These are phyloP conservation scores for Cryptosporidium viatorum DNA, from an alignment of 169 alveolate species.

Conservation along the genomic window DNA sequence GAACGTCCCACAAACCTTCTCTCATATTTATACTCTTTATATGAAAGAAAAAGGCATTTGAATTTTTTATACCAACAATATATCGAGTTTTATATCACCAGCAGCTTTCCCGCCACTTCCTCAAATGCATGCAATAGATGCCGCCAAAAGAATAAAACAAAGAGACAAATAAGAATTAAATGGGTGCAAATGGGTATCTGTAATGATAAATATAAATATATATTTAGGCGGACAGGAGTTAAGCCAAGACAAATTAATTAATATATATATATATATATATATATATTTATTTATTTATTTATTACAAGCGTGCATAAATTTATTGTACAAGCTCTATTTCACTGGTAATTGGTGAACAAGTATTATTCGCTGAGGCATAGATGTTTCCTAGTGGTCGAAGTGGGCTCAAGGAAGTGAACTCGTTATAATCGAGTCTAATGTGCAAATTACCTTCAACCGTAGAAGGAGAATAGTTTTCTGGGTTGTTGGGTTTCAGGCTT, in stretches of 20 bases:
- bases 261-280: too few relatives aligned
- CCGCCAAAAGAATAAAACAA: background rate
- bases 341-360: background rate
- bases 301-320: background rate
- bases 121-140: background rate
- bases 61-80: too few relatives aligned
- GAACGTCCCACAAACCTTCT: slow-evolving; percentile 22
- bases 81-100: too few relatives aligned
- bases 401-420: background rate
- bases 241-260: background rate
- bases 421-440: background rate
- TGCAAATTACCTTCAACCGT: background rate
- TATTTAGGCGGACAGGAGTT: background rate
- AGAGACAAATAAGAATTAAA: background rate
- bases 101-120: background rate
- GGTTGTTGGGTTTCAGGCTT: background rate
- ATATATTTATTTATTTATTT: too few relatives aligned
- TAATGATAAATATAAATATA: background rate
- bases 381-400: background rate
- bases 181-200: background rate
- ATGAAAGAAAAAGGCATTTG: background rate
- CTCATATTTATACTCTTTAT: slow-evolving; percentile 11
- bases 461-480: background rate
- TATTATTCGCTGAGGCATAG: background rate
- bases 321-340: background rate